Conservation (phyloP, 1,284 basidiomycete species). For the Pyrrhoderma noxium region DNA sequence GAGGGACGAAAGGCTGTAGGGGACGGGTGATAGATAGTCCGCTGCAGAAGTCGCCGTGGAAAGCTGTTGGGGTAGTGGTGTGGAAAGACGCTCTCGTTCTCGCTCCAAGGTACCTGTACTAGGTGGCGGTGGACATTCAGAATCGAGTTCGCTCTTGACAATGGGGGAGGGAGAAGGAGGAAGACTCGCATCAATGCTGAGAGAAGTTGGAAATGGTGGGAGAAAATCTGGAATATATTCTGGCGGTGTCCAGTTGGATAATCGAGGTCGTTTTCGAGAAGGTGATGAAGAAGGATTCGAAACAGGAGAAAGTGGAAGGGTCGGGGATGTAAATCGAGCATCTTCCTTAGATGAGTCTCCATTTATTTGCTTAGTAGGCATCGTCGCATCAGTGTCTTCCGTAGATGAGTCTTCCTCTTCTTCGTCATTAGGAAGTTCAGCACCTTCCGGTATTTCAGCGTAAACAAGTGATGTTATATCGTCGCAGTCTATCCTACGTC, state of each 20-base stretch:
- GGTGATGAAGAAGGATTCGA: constrained; percentile 45
- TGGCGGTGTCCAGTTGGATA: constrained; percentile 50
- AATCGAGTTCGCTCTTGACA: constrained; percentile 19
- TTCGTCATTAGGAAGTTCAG: constrained; percentile 29
- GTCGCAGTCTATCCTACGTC: constrained; percentile 45
- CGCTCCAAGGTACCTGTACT: constrained; percentile 3
- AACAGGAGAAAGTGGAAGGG: constrained; percentile 40
- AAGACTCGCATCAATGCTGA: constrained; percentile 26
- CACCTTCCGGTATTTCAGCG: constrained; percentile 30
- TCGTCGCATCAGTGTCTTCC: constrained; percentile 22
- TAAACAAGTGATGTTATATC: constrained; percentile 52
- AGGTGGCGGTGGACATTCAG: constrained; percentile 22
- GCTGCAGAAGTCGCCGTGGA: constrained; percentile 42
- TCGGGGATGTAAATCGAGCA: constrained; percentile 15
- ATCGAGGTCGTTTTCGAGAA: constrained; percentile 47
- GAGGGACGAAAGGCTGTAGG: constrained; percentile 62
- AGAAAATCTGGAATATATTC: constrained; percentile 57
- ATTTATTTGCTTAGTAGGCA: not conserved
- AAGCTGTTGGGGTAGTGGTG: constrained; percentile 32
- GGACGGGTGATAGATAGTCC: constrained; percentile 61
- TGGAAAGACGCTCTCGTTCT: constrained; percentile 3
- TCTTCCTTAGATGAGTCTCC: not conserved
- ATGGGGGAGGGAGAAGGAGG: constrained; percentile 27
- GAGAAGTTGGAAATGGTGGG: constrained; percentile 51
- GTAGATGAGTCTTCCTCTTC: constrained; percentile 26